phyloP scores from a whole-genome alignment of 164 flowering plant genomes.

The Sextonia rubra region DNA sequence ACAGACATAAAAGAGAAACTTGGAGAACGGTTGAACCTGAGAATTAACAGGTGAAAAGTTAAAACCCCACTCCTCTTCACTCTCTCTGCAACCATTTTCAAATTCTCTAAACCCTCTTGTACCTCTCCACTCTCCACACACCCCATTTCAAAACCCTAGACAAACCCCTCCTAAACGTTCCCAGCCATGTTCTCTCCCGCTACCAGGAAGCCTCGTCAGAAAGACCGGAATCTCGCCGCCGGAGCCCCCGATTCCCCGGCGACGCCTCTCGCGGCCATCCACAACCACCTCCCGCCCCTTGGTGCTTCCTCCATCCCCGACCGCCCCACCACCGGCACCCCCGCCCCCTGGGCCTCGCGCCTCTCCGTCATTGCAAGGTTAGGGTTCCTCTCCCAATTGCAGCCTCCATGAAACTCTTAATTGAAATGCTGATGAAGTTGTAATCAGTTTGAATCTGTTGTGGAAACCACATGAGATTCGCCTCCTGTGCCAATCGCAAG shows the following conservation, averaged over 20 bases:
- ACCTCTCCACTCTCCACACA: not conserved
- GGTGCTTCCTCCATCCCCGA: slow-evolving; percentile 34
- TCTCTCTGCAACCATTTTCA: not conserved
- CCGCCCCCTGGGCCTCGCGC: slow-evolving; percentile 92
- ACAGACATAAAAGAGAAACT: too few relatives aligned
- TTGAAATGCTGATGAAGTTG: too few relatives aligned
- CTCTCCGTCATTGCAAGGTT: slow-evolving; percentile 83
- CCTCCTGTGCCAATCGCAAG: too few relatives aligned
- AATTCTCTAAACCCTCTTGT: not conserved
- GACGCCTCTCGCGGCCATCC: slow-evolving; percentile 37
- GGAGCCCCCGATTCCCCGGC: slow-evolving; percentile 30
- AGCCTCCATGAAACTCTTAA: too few relatives aligned
- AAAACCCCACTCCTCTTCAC: too few relatives aligned
- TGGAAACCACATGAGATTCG: too few relatives aligned
- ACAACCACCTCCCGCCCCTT: slow-evolving; percentile 17
- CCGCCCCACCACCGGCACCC: slow-evolving; percentile 82
- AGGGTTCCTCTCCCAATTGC: too few relatives aligned
- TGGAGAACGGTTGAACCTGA: too few relatives aligned
- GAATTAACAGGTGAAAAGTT: too few relatives aligned
- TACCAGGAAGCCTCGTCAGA: slow-evolving; percentile 40
- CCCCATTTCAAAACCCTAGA: not conserved
- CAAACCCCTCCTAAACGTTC: not conserved
- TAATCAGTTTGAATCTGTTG: too few relatives aligned
- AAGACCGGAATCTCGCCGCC: slow-evolving; percentile 21
- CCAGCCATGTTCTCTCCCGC: slow-evolving; percentile 66